Percentiles rank a stretch among this genome's conserved stretches.
These are phyloP conservation scores for Sphaerobolus stellatus DNA, from an alignment of 1,284 basidiomycete genomes.

Conservation along the genomic window DNA sequence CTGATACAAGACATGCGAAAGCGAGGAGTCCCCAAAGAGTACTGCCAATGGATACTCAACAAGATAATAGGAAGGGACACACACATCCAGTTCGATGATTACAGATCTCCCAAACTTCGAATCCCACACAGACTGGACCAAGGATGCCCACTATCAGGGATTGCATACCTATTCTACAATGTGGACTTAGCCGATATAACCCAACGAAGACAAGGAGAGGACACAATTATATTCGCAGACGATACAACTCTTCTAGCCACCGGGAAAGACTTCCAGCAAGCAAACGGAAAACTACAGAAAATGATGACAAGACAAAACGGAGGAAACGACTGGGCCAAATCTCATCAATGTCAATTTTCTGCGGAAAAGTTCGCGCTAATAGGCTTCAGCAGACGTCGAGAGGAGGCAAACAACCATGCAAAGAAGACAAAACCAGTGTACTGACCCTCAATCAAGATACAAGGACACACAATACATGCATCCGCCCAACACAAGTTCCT, in stretches of 20 bases:
- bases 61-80: slow-evolving; percentile 26
- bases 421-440: no score
- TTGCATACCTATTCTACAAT: slow-evolving; percentile 36
- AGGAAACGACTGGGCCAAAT: no score
- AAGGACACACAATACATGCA: no score
- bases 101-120: slow-evolving; percentile 18
- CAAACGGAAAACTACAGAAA: no score
- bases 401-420: no score
- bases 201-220: slow-evolving; percentile 14
- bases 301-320: no score
- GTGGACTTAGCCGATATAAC: slow-evolving; percentile 23
- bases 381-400: no score
- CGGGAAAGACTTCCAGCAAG: no score
- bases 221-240: slow-evolving; percentile 29
- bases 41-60: slow-evolving; percentile 23
- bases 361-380: no score
- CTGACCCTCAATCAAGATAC: no score
- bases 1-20: slow-evolving; percentile 34
- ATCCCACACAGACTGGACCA: slow-evolving; percentile 33
- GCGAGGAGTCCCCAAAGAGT: slow-evolving; percentile 26
- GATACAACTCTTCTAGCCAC: slow-evolving; percentile 20
- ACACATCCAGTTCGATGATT: slow-evolving; percentile 30
- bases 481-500: no score
- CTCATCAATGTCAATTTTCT: no score
- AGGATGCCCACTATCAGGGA: slow-evolving; percentile 34